Percentiles rank a stretch among this genome's conserved stretches.
Evolutionary conservation across 352 stramenopile species (phyloP).

Genomic region (Plasmopara viticola): DNA sequence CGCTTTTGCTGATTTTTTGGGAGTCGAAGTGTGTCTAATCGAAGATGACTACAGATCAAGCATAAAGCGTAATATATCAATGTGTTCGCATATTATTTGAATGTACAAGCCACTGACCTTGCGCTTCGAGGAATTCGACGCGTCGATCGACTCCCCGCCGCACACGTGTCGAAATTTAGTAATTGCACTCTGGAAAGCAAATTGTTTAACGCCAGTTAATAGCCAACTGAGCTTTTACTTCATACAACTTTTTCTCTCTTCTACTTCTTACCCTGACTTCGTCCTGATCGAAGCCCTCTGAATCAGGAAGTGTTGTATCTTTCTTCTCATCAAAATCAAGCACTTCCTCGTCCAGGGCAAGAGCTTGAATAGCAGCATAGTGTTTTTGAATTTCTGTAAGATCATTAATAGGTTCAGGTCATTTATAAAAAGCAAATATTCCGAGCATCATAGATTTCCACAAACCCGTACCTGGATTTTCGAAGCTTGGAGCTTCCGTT

Average conservation of each 20-base stretch:
- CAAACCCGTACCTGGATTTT: slow-evolving; percentile 56
- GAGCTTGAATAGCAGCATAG: slow-evolving; percentile 70
- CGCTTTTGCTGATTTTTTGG: slow-evolving; percentile 40
- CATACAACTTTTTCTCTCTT: background rate
- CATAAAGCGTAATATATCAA: slow-evolving; percentile 1
- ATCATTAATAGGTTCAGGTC: background rate
- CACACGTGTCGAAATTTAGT: slow-evolving; percentile 37
- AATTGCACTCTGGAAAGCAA: slow-evolving; percentile 35
- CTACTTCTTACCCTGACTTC: slow-evolving; percentile 57
- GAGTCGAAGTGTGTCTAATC: slow-evolving; percentile 17
- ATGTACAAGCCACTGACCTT: slow-evolving; percentile 24
- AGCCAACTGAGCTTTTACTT: too few relatives aligned
- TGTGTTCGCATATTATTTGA: too few relatives aligned
- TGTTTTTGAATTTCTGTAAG: slow-evolving; percentile 76
- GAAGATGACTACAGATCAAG: slow-evolving; percentile 5
- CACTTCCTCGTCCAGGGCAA: slow-evolving; percentile 64
- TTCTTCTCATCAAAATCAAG: slow-evolving; percentile 73
- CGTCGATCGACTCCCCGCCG: slow-evolving; percentile 45
- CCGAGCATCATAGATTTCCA: background rate
- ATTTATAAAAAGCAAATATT: too few relatives aligned
- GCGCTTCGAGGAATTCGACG: slow-evolving; percentile 39
- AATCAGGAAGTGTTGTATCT: slow-evolving; percentile 69
- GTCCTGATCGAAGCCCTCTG: slow-evolving; percentile 53
- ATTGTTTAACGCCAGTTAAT: too few relatives aligned
- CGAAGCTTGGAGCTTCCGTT: slow-evolving; percentile 63